Evolutionary conservation across 192 early-diverging fungal genomes (phyloP).

Genomic region (Lunasporangiospora selenospora): DNA sequence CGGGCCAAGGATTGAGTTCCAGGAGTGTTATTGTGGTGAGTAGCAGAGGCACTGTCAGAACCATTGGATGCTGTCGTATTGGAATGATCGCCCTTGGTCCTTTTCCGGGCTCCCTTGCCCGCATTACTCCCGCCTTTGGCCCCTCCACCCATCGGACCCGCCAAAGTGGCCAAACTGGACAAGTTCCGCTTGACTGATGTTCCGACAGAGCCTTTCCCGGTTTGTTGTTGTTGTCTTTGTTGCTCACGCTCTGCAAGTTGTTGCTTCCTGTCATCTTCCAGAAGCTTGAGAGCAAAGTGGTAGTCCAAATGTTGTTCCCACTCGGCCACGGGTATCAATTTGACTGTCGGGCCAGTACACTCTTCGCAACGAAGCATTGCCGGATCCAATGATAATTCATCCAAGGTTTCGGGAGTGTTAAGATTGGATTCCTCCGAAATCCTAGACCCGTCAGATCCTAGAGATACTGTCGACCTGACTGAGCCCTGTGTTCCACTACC

Average conservation of each 20-base stretch:
- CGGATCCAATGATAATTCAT: background rate
- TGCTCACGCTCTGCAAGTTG: conserved; percentile 23
- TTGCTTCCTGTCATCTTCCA: conserved; percentile 39
- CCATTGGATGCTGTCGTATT: background rate
- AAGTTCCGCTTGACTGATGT: background rate
- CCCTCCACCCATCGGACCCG: conserved; percentile 6
- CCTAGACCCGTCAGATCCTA: too few species aligned
- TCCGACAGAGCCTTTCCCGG: background rate
- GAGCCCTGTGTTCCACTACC: background rate
- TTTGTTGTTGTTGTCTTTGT: conserved; percentile 1
- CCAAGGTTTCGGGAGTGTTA: background rate
- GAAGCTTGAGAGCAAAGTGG: conserved; percentile 31
- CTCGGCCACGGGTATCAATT: conserved; percentile 19
- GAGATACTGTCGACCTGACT: background rate
- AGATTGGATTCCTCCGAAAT: background rate
- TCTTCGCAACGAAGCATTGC: conserved; percentile 15
- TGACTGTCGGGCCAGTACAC: conserved; percentile 19
- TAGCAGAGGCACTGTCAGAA: too few species aligned
- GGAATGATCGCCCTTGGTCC: conserved; percentile 10
- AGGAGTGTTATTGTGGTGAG: background rate
- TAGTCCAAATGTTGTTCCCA: conserved; percentile 41
- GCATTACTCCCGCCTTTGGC: conserved; percentile 22
- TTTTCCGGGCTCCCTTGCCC: too few species aligned
- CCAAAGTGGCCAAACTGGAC: background rate
- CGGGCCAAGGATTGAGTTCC: background rate